Base-by-base conservation (phyloP, 805 yeast genomes). In the Kodamaea laetipori region DNA sequence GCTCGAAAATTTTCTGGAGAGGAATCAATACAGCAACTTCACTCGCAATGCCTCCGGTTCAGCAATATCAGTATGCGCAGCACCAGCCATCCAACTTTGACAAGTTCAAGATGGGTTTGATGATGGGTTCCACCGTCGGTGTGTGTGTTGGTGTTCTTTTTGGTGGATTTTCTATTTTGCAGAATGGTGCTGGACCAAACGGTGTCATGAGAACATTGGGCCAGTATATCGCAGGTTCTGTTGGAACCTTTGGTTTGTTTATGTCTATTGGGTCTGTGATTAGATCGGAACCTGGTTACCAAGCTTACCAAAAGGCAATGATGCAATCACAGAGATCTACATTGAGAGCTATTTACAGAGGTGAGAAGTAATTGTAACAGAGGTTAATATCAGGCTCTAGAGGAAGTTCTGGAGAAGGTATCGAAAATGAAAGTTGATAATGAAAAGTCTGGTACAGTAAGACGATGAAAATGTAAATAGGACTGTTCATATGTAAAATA, bases 141-240 rank as follows among this genome's bases (percentile, higher is more conserved):
- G 94, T 90, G 7, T 94, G 95, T 58, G 89, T 92, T 30, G 99
- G 99, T 50, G 84, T 92, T 37, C 71, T 95, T 52, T 94, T 92
- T 64, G 99, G 98, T 40, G 96, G 97, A 17, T 82, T 87, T 59
- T 84, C 97, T 46, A 85, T 95, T 54, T 65, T 89, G 52, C 90
- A 90, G 44, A 83, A 86, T 53, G 99, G 99, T 13, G 94, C 99
- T n/a, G 97, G 96, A 10, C 99, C 99, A 38, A 86, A 88, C 60
- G 99, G 99, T 44, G 88, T 88, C 45, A 86, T 94, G 83, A 84
- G 96, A 71, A 92, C 97, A 1, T 72, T 94, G 60, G 98, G 99
- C 44, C 96, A 92, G 69, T 94, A 90, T 68, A 90, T 94, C 67
- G 84, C 86, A 57, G 97, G 97, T 43, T 88, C 97, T 4, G 97